Conservation (phyloP, 2,329 filamentous ascomycete species). For the Aspergillus ochraceoroseus region DNA sequence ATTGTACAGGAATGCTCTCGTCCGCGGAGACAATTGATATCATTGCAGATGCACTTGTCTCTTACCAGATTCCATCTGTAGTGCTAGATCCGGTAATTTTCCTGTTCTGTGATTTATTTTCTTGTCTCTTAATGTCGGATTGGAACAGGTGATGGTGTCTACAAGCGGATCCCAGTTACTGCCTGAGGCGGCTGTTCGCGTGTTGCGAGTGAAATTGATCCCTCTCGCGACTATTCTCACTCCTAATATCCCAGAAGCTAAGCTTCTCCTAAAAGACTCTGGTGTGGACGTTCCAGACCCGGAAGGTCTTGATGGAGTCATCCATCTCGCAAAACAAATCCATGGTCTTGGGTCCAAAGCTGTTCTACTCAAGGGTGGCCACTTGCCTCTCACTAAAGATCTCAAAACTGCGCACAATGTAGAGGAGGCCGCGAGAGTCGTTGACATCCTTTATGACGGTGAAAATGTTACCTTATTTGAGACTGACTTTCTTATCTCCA, state of each 20-base stretch:
- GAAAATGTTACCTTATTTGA: conserved; percentile 59
- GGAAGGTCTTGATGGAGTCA: conserved; percentile 59
- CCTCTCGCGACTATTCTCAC: conserved; percentile 46
- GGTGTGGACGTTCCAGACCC: conserved; percentile 45
- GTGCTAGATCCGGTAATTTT: conserved; percentile 69
- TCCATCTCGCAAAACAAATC: conserved; percentile 62
- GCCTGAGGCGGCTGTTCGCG: conserved; percentile 41
- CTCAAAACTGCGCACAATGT: conserved; percentile 55
- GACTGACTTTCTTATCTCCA: conserved; percentile 65
- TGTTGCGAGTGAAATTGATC: conserved; percentile 39
- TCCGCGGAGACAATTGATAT: conserved; percentile 64
- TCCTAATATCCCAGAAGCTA: conserved; percentile 48
- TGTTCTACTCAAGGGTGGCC: conserved; percentile 86
- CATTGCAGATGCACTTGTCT: conserved; percentile 60
- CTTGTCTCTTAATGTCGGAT: conserved; percentile 12
- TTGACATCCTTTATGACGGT: conserved; percentile 70
- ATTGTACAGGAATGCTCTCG: conserved; percentile 68
- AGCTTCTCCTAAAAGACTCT: conserved; percentile 42
- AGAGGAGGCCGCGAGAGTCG: conserved; percentile 60
- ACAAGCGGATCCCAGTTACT: conserved; percentile 47
- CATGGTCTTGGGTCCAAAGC: conserved; percentile 67
- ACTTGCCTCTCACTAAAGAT: conserved; percentile 68
- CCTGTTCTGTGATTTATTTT: neutral
- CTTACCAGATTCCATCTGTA: conserved; percentile 54
- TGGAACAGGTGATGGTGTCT: conserved; percentile 72